Percentiles rank a stretch among this genome's conserved stretches.
Evolutionary conservation across 108 stramenopile genomes (phyloP).

Genomic region (Skeletonema tropicum): DNA sequence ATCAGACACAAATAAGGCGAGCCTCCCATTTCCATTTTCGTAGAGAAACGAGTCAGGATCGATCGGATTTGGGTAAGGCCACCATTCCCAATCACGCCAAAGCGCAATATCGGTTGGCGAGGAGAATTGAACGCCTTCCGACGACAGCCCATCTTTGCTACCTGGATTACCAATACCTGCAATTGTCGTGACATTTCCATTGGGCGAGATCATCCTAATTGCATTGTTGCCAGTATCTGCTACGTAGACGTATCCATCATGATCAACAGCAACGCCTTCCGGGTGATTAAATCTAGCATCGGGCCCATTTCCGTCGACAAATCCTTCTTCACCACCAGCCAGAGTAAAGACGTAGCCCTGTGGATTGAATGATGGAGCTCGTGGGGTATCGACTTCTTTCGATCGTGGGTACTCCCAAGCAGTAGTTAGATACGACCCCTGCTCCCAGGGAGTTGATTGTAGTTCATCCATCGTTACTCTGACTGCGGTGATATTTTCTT

Average conservation of each 20-base stretch:
- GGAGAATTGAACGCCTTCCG: slow-evolving; percentile 62
- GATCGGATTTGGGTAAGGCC: slow-evolving; percentile 36
- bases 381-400: slow-evolving; percentile 22
- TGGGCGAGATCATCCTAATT: slow-evolving; percentile 64
- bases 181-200: slow-evolving; percentile 68
- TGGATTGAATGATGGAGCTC: slow-evolving; percentile 50
- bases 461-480: neutral
- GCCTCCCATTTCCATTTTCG: slow-evolving; percentile 43
- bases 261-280: slow-evolving; percentile 79
- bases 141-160: slow-evolving; percentile 42
- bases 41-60: slow-evolving; percentile 52
- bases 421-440: slow-evolving; percentile 29
- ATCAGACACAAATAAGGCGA: slow-evolving; percentile 70
- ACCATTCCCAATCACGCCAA: slow-evolving; percentile 67
- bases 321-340: slow-evolving; percentile 64
- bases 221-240: slow-evolving; percentile 90
- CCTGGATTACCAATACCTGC: slow-evolving; percentile 61
- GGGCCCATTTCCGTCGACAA: slow-evolving; percentile 59
- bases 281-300: slow-evolving; percentile 73
- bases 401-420: slow-evolving; percentile 65
- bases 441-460: slow-evolving; percentile 47
- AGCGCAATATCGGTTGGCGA: slow-evolving; percentile 71
- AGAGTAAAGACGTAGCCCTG: slow-evolving; percentile 62
- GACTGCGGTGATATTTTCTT: too few relatives aligned
- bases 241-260: slow-evolving; percentile 83